Base-by-base conservation (phyloP, 768 basidiomycete species). In the Cystobasidium ongulense region DNA sequence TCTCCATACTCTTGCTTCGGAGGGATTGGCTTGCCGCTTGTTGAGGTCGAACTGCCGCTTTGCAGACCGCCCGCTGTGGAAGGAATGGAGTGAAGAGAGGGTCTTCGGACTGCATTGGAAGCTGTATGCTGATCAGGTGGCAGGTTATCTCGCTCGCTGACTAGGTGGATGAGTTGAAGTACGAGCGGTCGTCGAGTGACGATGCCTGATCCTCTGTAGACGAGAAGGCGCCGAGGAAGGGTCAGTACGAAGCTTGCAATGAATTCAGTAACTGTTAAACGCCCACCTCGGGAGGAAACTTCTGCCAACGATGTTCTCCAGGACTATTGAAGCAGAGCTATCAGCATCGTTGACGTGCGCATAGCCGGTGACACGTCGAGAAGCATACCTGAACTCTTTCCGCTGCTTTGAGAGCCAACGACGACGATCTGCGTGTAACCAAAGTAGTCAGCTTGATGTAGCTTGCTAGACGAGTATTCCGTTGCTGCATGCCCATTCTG, bases 181-280 rank as follows among this genome's bases (percentile, higher is more conserved):
- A 98, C 88, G 71, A 99, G 88, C 1, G 96, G 96, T 76, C 96
- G 86, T 70, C 96, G 87, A 31, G 96, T 99, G 52, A 99, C 94
- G 74, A 99, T 99, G 62, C 96, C 96, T 79, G 88, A 87, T 17
- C 68, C 50, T 57, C 54, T 36, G 36, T 38, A 10, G 18, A 53
- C 57, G 57, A 53, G 43, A 46, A n/a, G 17, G 31, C 13, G 3
- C 10, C 13, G n/a, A 52, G 43, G 23, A 4, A 35, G 91, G 91
- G 65, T 90, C 87, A 41, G 90, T 89, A 87, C 17, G 80, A 91
- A 92, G 82, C 92, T 91, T 74, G 18, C 8, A 18, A 17, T 27
- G 50, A 67, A 5, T 41, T 2, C 52, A 59, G 50, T 7, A 74
- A 53, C 62, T 75, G 76, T 35, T 17, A 1, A 38, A 3, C 31